Evolutionary conservation across 768 basidiomycete species (phyloP), one percentile per base, ranked within the genome.

Genomic region (Cyathus striatus): DNA sequence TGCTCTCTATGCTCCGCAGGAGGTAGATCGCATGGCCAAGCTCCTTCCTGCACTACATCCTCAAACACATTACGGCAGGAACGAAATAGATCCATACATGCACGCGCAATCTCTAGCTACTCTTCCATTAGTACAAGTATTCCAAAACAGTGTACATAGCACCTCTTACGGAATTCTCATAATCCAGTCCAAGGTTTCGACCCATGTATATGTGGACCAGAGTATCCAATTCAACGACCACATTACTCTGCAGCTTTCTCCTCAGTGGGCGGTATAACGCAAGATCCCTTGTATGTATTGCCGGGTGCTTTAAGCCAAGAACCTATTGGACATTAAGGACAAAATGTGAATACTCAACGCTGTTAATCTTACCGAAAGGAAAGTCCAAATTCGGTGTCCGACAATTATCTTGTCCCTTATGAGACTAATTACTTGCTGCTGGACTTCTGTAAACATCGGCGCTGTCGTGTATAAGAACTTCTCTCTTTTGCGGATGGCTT

Each of bases 351-450:
- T 40, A 9, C 22, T 23, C 30, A 14, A 17, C 7, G 21, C 24
- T 17, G 25, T 40, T 35, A 38, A 38, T 59, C 68, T 38, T 50
- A 75, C 78, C 38, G 76, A 77, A 45, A 79, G 57, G 48, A 75
- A 71, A 32, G 66, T 61, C 77, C 77, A 79, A 16, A 79, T 54
- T 23, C 64, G 59, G 51, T 80, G 70, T n/a, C 79, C 78, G n/a
- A 80, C 65, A 21, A 80, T 55, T 14, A 79, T 68, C 49, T 75
- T 78, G 45, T 65, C 61, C 14, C 52, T 57, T 38, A 79, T 64
- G 34, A 73, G 49, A n/a, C 53, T 51, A 10, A 67, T 62, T 6
- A 78, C 72, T 6, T 57, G 62, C 26, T 61, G 49, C 51, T 75
- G 76, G 7, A 79, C 70, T 42, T 72, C 64, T 24, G 60, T 56